phyloP scores from a whole-genome alignment of 2,329 filamentous ascomycete genomes.

The Pestalotiopsis sp. region DNA sequence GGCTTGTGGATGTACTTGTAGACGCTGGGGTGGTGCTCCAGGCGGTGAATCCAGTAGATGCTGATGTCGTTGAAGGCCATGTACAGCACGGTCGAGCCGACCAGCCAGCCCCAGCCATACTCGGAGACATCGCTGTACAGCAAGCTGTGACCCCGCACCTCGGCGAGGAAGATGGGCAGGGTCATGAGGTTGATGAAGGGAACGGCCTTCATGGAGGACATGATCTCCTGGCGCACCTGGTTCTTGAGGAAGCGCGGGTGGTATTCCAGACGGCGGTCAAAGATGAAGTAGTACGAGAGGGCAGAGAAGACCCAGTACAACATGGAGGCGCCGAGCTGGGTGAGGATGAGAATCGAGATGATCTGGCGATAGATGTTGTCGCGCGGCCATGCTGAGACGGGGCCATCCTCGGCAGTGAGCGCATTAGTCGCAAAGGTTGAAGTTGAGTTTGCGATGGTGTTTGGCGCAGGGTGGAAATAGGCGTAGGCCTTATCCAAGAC shows the following conservation, averaged over 20 bases:
- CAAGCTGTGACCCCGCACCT: constrained; percentile 46
- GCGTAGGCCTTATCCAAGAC: constrained; percentile 41
- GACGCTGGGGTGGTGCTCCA: constrained; percentile 68
- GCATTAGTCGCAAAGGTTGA: constrained; percentile 11
- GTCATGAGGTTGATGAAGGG: constrained; percentile 46
- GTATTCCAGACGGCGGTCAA: constrained; percentile 44
- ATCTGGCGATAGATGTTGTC: constrained; percentile 41
- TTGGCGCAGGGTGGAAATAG: constrained; percentile 31
- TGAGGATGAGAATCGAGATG: constrained; percentile 38
- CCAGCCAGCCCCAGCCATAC: constrained; percentile 41
- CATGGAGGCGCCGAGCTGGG: constrained; percentile 34
- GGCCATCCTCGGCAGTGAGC: constrained; percentile 12
- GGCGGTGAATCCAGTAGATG: constrained; percentile 70
- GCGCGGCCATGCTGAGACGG: constrained; percentile 35
- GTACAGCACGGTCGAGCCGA: constrained; percentile 38
- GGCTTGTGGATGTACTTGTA: constrained; percentile 95
- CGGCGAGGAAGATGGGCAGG: constrained; percentile 44
- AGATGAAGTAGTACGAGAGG: constrained; percentile 71
- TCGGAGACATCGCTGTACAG: constrained; percentile 40
- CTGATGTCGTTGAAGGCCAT: constrained; percentile 45
- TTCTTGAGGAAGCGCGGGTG: constrained; percentile 50
- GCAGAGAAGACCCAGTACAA: constrained; percentile 68
- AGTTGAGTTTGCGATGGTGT: constrained; percentile 15
- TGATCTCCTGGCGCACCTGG: constrained; percentile 45
- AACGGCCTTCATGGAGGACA: constrained; percentile 40